These are phyloP conservation scores for Vinca minor DNA, from an alignment of 257 asterid species.

Conservation along the genomic window DNA sequence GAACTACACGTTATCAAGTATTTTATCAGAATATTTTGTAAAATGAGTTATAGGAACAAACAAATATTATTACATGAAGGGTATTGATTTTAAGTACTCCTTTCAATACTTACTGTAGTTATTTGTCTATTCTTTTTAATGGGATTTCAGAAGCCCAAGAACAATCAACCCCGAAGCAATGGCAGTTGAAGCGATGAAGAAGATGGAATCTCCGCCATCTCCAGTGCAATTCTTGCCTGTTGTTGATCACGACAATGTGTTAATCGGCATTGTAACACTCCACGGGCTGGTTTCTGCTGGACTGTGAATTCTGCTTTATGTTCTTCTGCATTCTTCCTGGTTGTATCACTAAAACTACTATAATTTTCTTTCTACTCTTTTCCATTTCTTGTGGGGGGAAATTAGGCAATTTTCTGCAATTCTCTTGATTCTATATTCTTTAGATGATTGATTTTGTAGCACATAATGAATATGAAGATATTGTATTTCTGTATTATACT, in stretches of 20 bases:
- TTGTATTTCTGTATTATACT: not conserved
- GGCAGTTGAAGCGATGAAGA: slow-evolving; percentile 95
- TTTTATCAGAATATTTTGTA: too few species aligned
- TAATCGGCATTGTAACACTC: slow-evolving; percentile 80
- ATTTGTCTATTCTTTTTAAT: not conserved
- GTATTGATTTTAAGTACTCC: too few species aligned
- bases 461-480: not conserved
- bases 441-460: not conserved
- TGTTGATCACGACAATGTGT: slow-evolving; percentile 40
- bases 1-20: too few species aligned
- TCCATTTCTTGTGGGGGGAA: not conserved
- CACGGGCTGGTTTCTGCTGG: slow-evolving; percentile 60
- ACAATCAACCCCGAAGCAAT: slow-evolving; percentile 68
- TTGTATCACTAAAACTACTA: not conserved
- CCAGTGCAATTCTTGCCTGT: slow-evolving; percentile 95
- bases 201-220: slow-evolving; percentile 96
- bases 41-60: too few species aligned
- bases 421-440: not conserved
- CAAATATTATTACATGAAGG: too few species aligned
- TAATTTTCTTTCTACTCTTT: slow-evolving; percentile 13
- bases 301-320: slow-evolving; percentile 14
- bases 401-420: not conserved
- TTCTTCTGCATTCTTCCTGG: not conserved
- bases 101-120: too few species aligned
- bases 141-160: slow-evolving; percentile 69